A percentile compares a stretch with the other conserved stretches of the same genome.
phyloP scores from a whole-genome alignment of 139 green algal genomes.

The Pleodorina starrii region DNA sequence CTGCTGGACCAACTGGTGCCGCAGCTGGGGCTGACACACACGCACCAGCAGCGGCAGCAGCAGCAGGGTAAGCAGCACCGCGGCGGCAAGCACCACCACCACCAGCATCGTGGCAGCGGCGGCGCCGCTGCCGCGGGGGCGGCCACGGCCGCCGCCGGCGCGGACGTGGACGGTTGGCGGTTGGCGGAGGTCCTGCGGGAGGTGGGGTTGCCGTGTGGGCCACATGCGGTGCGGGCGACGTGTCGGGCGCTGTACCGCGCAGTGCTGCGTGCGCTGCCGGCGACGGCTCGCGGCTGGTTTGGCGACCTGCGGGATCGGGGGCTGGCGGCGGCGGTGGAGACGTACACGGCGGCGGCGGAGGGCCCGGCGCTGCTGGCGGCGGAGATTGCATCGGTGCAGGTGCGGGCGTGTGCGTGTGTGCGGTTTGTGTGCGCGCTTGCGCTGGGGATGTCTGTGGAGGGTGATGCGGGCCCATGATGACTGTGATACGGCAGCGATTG shows the following conservation, averaged over 20 bases:
- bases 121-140: neutral
- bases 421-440: too few species aligned
- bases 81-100: too few species aligned
- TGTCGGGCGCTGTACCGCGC: constrained; percentile 69
- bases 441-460: too few species aligned
- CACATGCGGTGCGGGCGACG: neutral
- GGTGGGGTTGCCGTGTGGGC: constrained; percentile 28
- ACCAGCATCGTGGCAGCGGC: neutral
- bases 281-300: constrained; percentile 87
- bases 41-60: constrained; percentile 47
- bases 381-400: constrained; percentile 80
- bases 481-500: too few species aligned
- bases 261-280: constrained; percentile 84
- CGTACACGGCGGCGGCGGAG: constrained; percentile 84
- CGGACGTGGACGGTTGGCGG: constrained; percentile 42
- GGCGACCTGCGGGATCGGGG: constrained; percentile 79
- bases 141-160: neutral
- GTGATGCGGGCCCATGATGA: too few species aligned
- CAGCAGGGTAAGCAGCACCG: neutral
- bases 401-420: neutral
- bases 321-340: constrained; percentile 77
- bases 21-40: constrained; percentile 25
- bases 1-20: constrained; percentile 39
- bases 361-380: constrained; percentile 83
- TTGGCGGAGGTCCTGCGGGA: constrained; percentile 38